phyloP scores from a whole-genome alignment of 2,329 filamentous ascomycete genomes.

The Talaromyces amestolkiae region DNA sequence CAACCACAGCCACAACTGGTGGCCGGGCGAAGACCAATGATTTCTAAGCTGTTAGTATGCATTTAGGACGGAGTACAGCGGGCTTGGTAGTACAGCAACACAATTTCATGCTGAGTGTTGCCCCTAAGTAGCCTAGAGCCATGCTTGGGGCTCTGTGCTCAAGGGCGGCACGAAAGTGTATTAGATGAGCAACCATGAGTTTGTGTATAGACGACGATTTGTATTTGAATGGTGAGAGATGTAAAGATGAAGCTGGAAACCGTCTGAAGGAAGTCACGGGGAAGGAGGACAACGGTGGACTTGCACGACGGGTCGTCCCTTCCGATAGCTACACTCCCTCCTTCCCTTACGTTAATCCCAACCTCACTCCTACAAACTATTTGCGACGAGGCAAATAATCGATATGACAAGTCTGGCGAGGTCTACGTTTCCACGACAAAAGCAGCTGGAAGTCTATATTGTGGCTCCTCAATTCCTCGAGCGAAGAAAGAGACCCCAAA shows the following conservation, averaged over 20 bases:
- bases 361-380: slow-evolving; percentile 9
- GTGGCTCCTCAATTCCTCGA: neutral
- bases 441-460: neutral
- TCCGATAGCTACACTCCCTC: slow-evolving; percentile 12
- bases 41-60: slow-evolving; percentile 5
- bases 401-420: slow-evolving; percentile 13
- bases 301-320: slow-evolving; percentile 15
- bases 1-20: slow-evolving; percentile 9
- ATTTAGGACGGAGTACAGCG: neutral
- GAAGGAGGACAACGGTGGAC: neutral
- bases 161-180: neutral
- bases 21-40: slow-evolving; percentile 2
- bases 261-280: neutral
- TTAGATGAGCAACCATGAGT: neutral
- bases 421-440: neutral
- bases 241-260: neutral
- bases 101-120: neutral
- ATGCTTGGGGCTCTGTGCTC: neutral
- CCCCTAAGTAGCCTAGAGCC: slow-evolving; percentile 11
- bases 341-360: slow-evolving; percentile 5
- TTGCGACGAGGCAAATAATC: neutral
- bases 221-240: neutral
- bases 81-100: neutral
- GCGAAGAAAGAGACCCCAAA: neutral
- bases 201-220: neutral